Evolutionary conservation across 2,329 filamentous ascomycete species (phyloP).

Genomic region (Aspergillus sp.): DNA sequence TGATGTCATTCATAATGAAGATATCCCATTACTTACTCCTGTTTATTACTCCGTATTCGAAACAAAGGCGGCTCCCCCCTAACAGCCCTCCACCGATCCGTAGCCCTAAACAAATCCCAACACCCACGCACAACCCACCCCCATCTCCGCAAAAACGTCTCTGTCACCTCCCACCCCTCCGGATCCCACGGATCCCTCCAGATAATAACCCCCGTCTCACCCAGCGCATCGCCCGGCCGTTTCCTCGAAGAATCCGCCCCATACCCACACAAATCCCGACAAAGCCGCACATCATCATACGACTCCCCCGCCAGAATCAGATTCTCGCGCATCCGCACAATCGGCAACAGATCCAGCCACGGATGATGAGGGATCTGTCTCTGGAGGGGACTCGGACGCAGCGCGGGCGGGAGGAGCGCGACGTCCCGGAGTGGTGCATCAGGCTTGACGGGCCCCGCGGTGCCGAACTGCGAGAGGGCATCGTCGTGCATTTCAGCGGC

Average conservation of each 20-base stretch:
- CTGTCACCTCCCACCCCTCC: slow-evolving; percentile 29
- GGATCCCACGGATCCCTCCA: slow-evolving; percentile 34
- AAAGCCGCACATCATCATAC: slow-evolving; percentile 26
- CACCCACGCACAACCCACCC: slow-evolving; percentile 25
- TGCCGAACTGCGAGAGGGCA: background rate
- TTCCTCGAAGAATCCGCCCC: too few species aligned
- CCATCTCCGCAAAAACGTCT: slow-evolving; percentile 28
- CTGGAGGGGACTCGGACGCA: slow-evolving; percentile 14
- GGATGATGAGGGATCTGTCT: slow-evolving; percentile 21
- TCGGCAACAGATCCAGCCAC: slow-evolving; percentile 27
- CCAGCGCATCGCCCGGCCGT: too few species aligned
- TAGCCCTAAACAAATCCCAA: slow-evolving; percentile 25
- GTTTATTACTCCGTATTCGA: background rate
- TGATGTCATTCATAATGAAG: background rate
- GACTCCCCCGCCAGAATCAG: slow-evolving; percentile 13
- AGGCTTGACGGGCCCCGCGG: background rate
- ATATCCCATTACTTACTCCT: background rate
- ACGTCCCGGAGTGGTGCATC: background rate
- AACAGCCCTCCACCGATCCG: slow-evolving; percentile 25
- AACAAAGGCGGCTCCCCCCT: slow-evolving; percentile 20
- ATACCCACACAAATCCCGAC: slow-evolving; percentile 5
- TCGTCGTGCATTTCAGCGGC: slow-evolving; percentile 4
- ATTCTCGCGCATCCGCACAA: slow-evolving; percentile 24
- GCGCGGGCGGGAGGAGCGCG: background rate
- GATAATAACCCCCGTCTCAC: slow-evolving; percentile 22